These are phyloP conservation scores for Verbascum thapsus DNA, from an alignment of 257 asterid species.

Conservation along the genomic window DNA sequence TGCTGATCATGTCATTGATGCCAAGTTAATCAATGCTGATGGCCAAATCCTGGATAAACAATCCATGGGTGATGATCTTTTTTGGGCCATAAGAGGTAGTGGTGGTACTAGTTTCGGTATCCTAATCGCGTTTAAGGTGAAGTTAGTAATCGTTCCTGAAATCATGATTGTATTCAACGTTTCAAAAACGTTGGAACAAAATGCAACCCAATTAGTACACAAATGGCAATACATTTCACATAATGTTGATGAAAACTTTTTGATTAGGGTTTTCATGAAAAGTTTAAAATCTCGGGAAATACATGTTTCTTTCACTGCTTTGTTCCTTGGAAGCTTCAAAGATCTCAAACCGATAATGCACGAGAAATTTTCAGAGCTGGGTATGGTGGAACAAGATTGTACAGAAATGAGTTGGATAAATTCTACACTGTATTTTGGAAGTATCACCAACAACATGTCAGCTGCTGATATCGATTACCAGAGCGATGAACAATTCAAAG, in stretches of 20 bases:
- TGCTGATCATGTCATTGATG: constrained; percentile 30
- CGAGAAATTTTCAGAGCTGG: constrained; percentile 30
- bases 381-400: constrained; percentile 23
- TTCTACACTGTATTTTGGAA: constrained; percentile 11
- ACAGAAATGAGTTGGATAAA: constrained; percentile 35
- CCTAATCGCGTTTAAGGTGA: constrained; percentile 13
- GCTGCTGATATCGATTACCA: too few species aligned
- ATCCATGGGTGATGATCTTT: constrained; percentile 32
- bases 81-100: constrained; percentile 26
- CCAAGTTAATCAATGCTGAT: constrained; percentile 6
- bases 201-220: background rate
- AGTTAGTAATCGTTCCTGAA: constrained; percentile 3
- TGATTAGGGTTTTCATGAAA: background rate
- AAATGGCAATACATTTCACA: constrained; percentile 6
- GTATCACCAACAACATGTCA: too few species aligned
- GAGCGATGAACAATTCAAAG: constrained; percentile 22
- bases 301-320: background rate
- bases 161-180: constrained; percentile 1
- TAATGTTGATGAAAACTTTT: background rate
- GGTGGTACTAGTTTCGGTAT: constrained; percentile 1
- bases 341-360: constrained; percentile 30
- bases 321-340: constrained; percentile 22
- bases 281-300: background rate
- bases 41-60: constrained; percentile 6
- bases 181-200: constrained; percentile 4